phyloP scores from a whole-genome alignment of 495 filamentous ascomycete genomes.

The Beverwykella pulmonaria region DNA sequence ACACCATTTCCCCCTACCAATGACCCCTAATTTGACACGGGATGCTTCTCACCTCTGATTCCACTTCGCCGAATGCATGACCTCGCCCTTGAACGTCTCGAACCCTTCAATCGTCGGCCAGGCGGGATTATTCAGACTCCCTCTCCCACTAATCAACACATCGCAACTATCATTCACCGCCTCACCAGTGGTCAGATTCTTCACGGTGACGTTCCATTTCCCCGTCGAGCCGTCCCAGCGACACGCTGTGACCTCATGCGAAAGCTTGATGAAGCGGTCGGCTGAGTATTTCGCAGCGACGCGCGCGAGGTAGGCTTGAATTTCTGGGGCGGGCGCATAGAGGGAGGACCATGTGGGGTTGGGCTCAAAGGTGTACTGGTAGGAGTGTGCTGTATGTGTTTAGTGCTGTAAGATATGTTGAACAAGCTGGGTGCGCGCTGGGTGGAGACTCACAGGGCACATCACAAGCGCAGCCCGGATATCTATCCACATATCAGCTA shows the following conservation, averaged over 20 bases:
- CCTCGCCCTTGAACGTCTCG: constrained; percentile 41
- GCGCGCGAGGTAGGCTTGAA: constrained; percentile 43
- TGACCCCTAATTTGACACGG: neutral
- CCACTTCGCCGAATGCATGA: constrained; percentile 46
- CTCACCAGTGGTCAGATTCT: constrained; percentile 37
- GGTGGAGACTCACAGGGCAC: constrained; percentile 37
- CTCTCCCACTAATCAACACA: constrained; percentile 43
- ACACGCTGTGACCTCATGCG: constrained; percentile 39
- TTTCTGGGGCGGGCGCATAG: constrained; percentile 44
- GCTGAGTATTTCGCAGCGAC: constrained; percentile 43
- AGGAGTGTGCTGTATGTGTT: constrained; percentile 30
- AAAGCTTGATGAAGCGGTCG: constrained; percentile 44
- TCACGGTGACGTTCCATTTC: constrained; percentile 43
- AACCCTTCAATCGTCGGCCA: constrained; percentile 46
- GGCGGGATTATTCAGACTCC: constrained; percentile 41
- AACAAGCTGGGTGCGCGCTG: neutral
- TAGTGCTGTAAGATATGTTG: neutral
- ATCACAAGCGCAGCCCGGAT: constrained; percentile 63
- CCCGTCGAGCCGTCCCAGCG: constrained; percentile 37
- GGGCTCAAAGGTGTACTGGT: constrained; percentile 45
- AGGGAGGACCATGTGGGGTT: constrained; percentile 43
- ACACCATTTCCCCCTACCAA: neutral
- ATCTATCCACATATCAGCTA: constrained; percentile 40
- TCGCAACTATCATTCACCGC: constrained; percentile 35
- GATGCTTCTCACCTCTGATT: constrained; percentile 31